These are phyloP conservation scores for Clonostachys byssicola DNA, from an alignment of 2,329 filamentous ascomycete species.

Conservation along the genomic window DNA sequence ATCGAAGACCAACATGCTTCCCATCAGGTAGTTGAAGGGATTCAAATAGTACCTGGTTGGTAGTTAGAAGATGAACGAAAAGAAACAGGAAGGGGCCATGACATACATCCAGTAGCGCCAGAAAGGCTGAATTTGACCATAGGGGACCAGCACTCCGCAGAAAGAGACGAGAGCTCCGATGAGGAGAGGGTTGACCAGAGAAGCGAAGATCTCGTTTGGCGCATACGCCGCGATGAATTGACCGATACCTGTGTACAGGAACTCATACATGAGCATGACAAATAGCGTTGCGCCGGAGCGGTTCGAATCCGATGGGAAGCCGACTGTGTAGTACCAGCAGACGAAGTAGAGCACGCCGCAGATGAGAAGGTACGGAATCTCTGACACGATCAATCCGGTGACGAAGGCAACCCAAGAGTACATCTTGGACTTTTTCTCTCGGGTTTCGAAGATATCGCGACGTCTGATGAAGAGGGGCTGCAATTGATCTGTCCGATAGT, in stretches of 20 bases:
- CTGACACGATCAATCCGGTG: conserved; percentile 43
- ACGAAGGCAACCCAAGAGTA: conserved; percentile 58
- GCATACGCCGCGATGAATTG: conserved; percentile 61
- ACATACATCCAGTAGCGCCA: conserved; percentile 66
- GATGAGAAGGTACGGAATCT: conserved; percentile 38
- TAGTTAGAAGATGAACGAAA: too few relatives aligned
- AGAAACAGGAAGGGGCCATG: conserved; percentile 34
- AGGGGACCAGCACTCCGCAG: conserved; percentile 72
- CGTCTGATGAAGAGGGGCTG: conserved; percentile 55
- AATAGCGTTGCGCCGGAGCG: conserved; percentile 49
- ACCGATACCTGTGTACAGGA: conserved; percentile 56
- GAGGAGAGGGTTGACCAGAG: conserved; percentile 51
- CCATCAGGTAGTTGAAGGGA: conserved; percentile 59
- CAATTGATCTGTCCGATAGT: conserved; percentile 41
- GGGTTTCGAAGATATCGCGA: conserved; percentile 51
- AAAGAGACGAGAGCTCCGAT: conserved; percentile 61
- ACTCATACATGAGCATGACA: conserved; percentile 55
- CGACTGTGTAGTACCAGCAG: conserved; percentile 56
- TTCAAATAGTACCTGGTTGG: conserved; percentile 34
- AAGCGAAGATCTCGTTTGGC: conserved; percentile 55
- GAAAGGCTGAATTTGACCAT: conserved; percentile 55
- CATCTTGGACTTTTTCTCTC: conserved; percentile 58
- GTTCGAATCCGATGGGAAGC: conserved; percentile 35
- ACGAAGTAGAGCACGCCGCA: conserved; percentile 42
- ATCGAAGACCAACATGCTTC: conserved; percentile 47